Conservation (phyloP, 2,329 filamentous ascomycete species). For the Fusarium redolens region DNA sequence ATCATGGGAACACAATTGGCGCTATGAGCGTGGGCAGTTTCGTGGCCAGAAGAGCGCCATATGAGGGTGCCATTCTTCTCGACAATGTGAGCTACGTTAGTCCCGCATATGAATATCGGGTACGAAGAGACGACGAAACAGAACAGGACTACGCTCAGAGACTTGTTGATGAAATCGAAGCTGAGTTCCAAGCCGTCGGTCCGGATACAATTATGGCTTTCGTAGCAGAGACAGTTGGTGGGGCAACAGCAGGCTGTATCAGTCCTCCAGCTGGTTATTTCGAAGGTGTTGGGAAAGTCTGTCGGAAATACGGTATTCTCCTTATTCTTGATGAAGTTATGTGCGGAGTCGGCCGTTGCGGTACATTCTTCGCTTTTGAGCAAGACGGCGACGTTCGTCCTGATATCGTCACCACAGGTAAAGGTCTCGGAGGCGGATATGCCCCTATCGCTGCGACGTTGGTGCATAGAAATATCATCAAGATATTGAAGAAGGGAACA, state of each 20-base stretch:
- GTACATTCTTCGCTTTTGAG: conserved; percentile 71
- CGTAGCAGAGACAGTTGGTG: conserved; percentile 78
- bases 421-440: conserved; percentile 74
- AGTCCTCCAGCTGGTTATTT: conserved; percentile 76
- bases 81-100: conserved; percentile 69
- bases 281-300: conserved; percentile 73
- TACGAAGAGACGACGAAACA: conserved; percentile 61
- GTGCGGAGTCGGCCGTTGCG: conserved; percentile 72
- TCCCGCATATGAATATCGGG: conserved; percentile 74
- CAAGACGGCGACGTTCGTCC: conserved; percentile 65
- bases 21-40: conserved; percentile 74
- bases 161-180: conserved; percentile 73
- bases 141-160: conserved; percentile 69
- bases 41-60: conserved; percentile 67
- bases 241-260: conserved; percentile 75
- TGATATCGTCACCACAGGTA: conserved; percentile 75
- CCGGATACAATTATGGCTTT: conserved; percentile 77
- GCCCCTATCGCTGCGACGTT: conserved; percentile 71
- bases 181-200: conserved; percentile 72
- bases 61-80: conserved; percentile 54
- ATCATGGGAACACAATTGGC: conserved; percentile 68
- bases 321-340: conserved; percentile 85
- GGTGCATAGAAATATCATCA: conserved; percentile 62
- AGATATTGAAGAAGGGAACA: conserved; percentile 53
- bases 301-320: conserved; percentile 76